Conservation (phyloP, 2,329 filamentous ascomycete genomes). For the Pyrenophora teres region DNA sequence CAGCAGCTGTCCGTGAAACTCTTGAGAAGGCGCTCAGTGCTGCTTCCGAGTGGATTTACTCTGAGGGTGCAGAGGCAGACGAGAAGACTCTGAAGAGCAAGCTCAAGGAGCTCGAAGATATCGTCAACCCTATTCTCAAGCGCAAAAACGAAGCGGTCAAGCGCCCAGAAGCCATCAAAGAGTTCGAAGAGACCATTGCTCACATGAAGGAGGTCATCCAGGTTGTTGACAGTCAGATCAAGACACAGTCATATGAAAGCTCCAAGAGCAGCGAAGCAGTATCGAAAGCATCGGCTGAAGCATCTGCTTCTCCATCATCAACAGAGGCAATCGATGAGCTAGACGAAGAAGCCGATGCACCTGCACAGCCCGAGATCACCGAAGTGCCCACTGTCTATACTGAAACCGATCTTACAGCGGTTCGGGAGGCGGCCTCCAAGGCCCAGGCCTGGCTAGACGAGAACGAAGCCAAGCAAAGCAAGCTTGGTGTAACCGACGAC, state of each 20-base stretch:
- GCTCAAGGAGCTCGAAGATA: constrained; percentile 74
- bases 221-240: constrained; percentile 72
- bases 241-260: constrained; percentile 65
- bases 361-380: constrained; percentile 33
- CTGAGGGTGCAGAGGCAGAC: constrained; percentile 76
- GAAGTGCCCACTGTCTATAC: constrained; percentile 64
- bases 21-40: constrained; percentile 71
- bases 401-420: constrained; percentile 69
- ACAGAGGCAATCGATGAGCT: constrained; percentile 68
- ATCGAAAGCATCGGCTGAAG: constrained; percentile 50
- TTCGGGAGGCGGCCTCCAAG: constrained; percentile 66
- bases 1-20: constrained; percentile 66
- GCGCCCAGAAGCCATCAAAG: constrained; percentile 71
- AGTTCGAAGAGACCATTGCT: constrained; percentile 71
- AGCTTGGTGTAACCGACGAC: constrained; percentile 63
- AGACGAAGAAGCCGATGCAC: constrained; percentile 73
- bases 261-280: constrained; percentile 44
- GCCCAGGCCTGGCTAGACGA: constrained; percentile 75
- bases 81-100: constrained; percentile 76
- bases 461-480: constrained; percentile 64
- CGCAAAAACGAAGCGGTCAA: constrained; percentile 73
- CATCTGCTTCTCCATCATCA: constrained; percentile 52
- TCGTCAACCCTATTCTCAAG: constrained; percentile 77
- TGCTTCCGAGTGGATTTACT: constrained; percentile 89
- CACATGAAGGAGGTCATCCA: constrained; percentile 72